phyloP scores from a whole-genome alignment of 345 rosid genomes.

The Heritiera littoralis region DNA sequence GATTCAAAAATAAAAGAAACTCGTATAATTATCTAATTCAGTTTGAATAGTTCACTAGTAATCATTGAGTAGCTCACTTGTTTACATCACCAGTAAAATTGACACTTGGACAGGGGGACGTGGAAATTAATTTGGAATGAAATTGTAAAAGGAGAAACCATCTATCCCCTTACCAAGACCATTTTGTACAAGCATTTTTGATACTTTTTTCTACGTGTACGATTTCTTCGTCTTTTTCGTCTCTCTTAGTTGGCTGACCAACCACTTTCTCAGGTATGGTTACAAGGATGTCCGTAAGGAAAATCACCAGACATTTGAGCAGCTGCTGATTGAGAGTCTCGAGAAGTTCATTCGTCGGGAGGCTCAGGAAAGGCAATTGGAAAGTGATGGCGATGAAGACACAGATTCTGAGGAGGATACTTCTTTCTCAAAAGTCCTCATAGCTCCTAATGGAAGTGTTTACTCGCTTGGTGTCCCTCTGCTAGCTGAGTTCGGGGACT shows the following conservation, averaged over 20 bases:
- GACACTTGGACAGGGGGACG: not conserved
- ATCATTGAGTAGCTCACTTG: too few relatives aligned
- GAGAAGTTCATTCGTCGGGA: conserved; percentile 96
- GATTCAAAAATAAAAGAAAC: too few relatives aligned
- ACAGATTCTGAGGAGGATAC: conserved; percentile 54
- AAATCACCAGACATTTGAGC: conserved; percentile 93
- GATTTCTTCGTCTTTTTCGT: not conserved
- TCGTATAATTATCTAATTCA: too few relatives aligned
- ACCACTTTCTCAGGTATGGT: conserved; percentile 67
- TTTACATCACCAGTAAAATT: too few relatives aligned
- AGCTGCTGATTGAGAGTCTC: conserved; percentile 93
- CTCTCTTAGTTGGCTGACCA: not conserved
- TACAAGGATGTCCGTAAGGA: conserved; percentile 95
- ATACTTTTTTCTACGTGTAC: not conserved
- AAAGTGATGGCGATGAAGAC: conserved; percentile 83
- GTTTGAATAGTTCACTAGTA: too few relatives aligned
- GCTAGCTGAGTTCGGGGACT: conserved; percentile 58
- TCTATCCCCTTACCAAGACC: not conserved
- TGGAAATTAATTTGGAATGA: not conserved
- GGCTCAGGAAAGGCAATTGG: conserved; percentile 86
- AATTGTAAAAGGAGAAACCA: not conserved
- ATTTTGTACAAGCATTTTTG: not conserved
- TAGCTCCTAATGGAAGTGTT: conserved; percentile 90
- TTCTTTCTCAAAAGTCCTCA: conserved; percentile 54
- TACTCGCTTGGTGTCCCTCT: conserved; percentile 86